Percentiles rank a stretch among this genome's conserved stretches.
Evolutionary conservation across 441 rosid genomes (phyloP).

Genomic region (Sinapis alba): DNA sequence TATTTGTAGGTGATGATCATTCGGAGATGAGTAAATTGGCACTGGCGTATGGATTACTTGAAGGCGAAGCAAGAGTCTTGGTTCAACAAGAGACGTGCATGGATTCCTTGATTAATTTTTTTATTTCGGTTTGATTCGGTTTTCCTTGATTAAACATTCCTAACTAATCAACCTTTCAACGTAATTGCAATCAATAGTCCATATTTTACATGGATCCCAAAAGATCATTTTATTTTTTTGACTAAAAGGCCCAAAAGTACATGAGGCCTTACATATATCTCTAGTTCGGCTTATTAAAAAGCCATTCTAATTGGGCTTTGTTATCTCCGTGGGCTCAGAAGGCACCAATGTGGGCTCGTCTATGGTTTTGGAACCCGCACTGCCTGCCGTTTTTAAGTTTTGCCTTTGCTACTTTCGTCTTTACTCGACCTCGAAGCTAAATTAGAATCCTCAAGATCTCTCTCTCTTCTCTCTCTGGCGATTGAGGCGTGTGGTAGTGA

Average conservation of each 20-base stretch:
- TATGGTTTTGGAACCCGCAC: background rate
- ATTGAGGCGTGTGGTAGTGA: slow-evolving; percentile 8
- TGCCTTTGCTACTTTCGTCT: background rate
- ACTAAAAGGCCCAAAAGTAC: background rate
- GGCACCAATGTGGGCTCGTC: background rate
- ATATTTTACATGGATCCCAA: background rate
- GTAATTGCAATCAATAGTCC: no score
- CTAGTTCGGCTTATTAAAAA: background rate
- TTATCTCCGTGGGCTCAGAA: background rate
- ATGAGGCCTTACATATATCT: background rate
- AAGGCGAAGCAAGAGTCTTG: no score
- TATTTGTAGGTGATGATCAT: no score
- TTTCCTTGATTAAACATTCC: no score
- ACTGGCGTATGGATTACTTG: no score
- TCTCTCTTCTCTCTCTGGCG: background rate
- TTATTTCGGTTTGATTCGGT: no score
- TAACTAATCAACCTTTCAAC: no score
- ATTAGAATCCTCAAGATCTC: background rate
- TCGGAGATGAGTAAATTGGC: no score
- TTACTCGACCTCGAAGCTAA: background rate
- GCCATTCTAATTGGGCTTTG: background rate
- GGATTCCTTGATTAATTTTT: no score
- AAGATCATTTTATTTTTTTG: no score
- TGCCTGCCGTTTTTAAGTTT: slow-evolving; percentile 1
- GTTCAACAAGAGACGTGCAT: no score